These are phyloP conservation scores for Fallopia convolvulus DNA, from an alignment of 148 eudicot species.

Conservation along the genomic window DNA sequence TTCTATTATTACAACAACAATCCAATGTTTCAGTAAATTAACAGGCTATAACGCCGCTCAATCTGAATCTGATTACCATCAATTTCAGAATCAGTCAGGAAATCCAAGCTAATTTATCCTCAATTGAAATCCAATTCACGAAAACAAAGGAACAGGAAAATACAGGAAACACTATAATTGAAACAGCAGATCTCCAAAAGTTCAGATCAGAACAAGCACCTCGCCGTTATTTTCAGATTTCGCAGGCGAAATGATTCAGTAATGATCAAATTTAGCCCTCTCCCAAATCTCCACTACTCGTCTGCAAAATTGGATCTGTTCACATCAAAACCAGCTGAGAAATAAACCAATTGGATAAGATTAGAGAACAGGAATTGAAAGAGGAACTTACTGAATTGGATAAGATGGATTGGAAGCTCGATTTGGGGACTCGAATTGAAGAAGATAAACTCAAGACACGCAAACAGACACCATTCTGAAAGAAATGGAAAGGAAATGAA, in stretches of 20 bases:
- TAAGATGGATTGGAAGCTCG: background rate
- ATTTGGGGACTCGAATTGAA: background rate
- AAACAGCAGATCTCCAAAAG: constrained; percentile 1
- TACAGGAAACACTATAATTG: background rate
- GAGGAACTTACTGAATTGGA: background rate
- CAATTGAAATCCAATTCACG: background rate
- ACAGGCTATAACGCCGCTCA: background rate
- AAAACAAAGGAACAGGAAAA: background rate
- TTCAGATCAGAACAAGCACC: constrained; percentile 6
- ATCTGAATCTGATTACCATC: background rate
- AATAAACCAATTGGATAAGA: background rate
- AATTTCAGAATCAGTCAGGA: background rate
- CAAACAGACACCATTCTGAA: background rate
- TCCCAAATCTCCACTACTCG: background rate
- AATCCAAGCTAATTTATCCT: background rate
- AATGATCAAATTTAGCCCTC: background rate
- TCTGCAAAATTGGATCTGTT: background rate
- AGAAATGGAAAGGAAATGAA: background rate
- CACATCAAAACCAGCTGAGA: background rate
- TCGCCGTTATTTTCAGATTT: background rate
- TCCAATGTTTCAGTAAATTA: background rate
- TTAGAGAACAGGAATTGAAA: background rate
- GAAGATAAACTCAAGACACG: background rate
- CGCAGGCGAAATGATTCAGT: background rate
- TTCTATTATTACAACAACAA: background rate